Evolutionary conservation across 495 filamentous ascomycete genomes (phyloP), one percentile per base, ranked within the genome.

Genomic region (Letharia columbiana): DNA sequence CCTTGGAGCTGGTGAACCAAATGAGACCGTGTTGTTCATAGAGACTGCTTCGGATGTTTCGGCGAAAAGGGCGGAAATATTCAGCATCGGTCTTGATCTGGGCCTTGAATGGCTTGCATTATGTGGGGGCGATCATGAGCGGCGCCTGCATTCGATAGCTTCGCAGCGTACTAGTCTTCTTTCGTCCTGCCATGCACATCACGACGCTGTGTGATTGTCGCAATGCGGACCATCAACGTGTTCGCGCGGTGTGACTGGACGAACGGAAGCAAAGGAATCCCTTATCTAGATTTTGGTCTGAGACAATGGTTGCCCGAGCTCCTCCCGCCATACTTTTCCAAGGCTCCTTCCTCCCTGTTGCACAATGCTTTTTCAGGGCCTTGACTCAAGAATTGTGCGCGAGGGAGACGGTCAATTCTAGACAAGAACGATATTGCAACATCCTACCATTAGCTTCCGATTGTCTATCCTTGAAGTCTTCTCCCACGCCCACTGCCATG

Each of bases 131-230:
- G 0, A 54, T 31, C n/a, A 31, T 54, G 49, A 54, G 31, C 54
- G 54, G 17, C 31, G 54, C 54, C 0, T 57, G 54, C 54, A 57
- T 57, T 57, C 54, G 33, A 57, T 57, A 57, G 54, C 54, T 8
- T 37, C 13, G 54, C 54, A 57, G 31, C 54, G 18, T 37, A 0
- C 15, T 33, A 0, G 17, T 2, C 54, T 57, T 9, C 54, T 57
- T 57, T 37, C 18, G 54, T 57, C 17, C 6, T 11, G 33, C 33
- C 33, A 5, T 57, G 54, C 54, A 57, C 2, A 37, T 23, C 33
- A 33, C 7, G 17, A 37, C 17, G 54, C 54, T 0, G 6, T 37
- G 33, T 57, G 54, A 57, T n/a, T 37, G 33, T 37, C 54, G 54
- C 54, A 37, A 57, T 57, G 54, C 33, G 33, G 33, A 37, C 4